Evolutionary conservation across 768 basidiomycete species (phyloP).

Genomic region (Boletus sp.): DNA sequence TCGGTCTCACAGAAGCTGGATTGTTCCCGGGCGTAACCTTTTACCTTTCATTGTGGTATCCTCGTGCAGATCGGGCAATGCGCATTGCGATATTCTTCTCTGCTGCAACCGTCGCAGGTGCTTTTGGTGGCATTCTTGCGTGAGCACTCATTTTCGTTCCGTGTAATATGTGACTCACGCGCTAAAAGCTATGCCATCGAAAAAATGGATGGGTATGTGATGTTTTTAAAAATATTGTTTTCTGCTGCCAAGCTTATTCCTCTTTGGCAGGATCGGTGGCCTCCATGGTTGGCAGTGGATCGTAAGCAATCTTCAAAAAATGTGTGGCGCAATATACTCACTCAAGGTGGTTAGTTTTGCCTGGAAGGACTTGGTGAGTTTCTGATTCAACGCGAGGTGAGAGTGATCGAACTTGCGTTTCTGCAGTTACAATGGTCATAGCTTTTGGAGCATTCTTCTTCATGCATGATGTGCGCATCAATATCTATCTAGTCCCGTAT

Average conservation of each 20-base stretch:
- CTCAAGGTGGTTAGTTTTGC: conserved; percentile 23
- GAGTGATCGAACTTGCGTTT: neutral
- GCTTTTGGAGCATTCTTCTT: conserved; percentile 40
- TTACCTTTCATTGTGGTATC: conserved; percentile 58
- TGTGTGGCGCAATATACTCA: conserved; percentile 6
- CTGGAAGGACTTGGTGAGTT: conserved; percentile 28
- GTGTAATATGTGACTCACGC: neutral
- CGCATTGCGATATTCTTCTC: conserved; percentile 63
- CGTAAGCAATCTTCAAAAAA: conserved; percentile 20
- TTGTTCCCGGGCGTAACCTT: conserved; percentile 41
- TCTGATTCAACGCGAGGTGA: neutral
- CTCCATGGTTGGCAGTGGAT: conserved; percentile 40
- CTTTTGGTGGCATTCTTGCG: conserved; percentile 49
- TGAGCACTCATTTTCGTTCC: conserved; percentile 23
- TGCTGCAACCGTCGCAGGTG: conserved; percentile 53
- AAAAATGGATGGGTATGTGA: conserved; percentile 31
- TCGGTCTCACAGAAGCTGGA: conserved; percentile 49
- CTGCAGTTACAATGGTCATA: conserved; percentile 21
- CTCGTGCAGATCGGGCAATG: conserved; percentile 51
- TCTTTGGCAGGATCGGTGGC: conserved; percentile 19
- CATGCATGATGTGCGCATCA: conserved; percentile 45
- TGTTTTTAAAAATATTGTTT: conserved; percentile 8
- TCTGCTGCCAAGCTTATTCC: neutral
- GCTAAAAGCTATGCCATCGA: conserved; percentile 34
- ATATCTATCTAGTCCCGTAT: neutral